Conservation (phyloP, 148 eudicot genomes). For the Persicaria tinctoria region DNA sequence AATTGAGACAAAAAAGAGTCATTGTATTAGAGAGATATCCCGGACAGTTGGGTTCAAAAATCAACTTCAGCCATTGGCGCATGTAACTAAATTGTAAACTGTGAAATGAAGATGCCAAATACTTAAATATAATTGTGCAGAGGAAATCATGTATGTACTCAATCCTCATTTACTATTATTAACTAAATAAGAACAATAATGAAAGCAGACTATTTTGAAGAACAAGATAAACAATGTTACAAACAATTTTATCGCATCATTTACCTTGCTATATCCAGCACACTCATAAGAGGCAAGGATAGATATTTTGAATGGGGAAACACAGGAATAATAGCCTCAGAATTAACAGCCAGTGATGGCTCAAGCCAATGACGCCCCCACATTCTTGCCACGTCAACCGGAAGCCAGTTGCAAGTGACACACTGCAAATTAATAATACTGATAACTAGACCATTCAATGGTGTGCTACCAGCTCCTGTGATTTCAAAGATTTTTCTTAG, state of each 20-base stretch:
- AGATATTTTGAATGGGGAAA: slow-evolving; percentile 82
- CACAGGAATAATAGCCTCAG: slow-evolving; percentile 48
- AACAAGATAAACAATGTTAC: no score
- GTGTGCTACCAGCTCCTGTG: slow-evolving; percentile 96
- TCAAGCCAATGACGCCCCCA: slow-evolving; percentile 99
- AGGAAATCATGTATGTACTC: background rate
- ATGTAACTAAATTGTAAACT: background rate
- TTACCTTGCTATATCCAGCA: slow-evolving; percentile 92
- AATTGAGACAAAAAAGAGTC: background rate
- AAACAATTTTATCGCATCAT: background rate
- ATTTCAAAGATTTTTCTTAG: background rate
- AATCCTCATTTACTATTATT: no score
- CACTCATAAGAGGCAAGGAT: slow-evolving; percentile 86
- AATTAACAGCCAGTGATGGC: slow-evolving; percentile 69
- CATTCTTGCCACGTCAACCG: slow-evolving; percentile 90
- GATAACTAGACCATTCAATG: slow-evolving; percentile 26
- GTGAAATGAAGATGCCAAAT: background rate
- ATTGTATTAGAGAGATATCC: background rate
- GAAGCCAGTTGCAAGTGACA: slow-evolving; percentile 68
- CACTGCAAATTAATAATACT: background rate
- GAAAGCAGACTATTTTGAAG: no score
- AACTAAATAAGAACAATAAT: no score
- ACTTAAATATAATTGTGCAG: background rate
- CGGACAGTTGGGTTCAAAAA: background rate
- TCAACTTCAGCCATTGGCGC: background rate